These are phyloP conservation scores for Myochromella boudieri DNA, from an alignment of 768 basidiomycete species.

Conservation along the genomic window DNA sequence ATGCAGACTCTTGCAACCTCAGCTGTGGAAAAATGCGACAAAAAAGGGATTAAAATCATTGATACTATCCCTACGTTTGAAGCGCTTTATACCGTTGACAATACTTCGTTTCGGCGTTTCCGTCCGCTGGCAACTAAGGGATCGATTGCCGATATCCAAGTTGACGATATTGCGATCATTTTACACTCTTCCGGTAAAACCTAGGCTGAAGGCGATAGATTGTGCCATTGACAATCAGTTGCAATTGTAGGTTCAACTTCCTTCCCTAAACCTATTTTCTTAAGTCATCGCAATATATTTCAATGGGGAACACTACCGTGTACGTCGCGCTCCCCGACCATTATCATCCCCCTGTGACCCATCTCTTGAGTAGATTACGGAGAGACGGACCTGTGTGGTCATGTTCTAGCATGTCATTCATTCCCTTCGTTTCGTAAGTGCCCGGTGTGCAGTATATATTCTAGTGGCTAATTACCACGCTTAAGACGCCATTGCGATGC, in stretches of 20 bases:
- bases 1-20: slow-evolving; percentile 18
- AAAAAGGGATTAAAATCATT: not conserved
- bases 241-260: slow-evolving; percentile 15
- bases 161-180: slow-evolving; percentile 14
- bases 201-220: not conserved
- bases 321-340: slow-evolving; percentile 3
- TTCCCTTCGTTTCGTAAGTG: slow-evolving; percentile 22
- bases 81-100: not conserved
- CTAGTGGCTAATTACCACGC: too few species aligned
- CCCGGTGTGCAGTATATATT: too few species aligned
- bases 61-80: too few species aligned
- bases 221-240: not conserved
- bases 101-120: not conserved
- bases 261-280: slow-evolving; percentile 16
- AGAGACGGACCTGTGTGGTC: slow-evolving; percentile 23
- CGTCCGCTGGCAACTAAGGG: not conserved
- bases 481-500: slow-evolving; percentile 21
- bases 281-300: slow-evolving; percentile 14
- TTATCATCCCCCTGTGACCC: not conserved
- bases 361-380: slow-evolving; percentile 16
- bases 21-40: slow-evolving; percentile 11
- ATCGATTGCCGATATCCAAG: too few species aligned
- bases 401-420: slow-evolving; percentile 18
- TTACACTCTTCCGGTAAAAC: slow-evolving; percentile 22
- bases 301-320: slow-evolving; percentile 20